These are phyloP conservation scores for Jackrogersella multiformis DNA, from an alignment of 495 filamentous ascomycete species.

Conservation along the genomic window DNA sequence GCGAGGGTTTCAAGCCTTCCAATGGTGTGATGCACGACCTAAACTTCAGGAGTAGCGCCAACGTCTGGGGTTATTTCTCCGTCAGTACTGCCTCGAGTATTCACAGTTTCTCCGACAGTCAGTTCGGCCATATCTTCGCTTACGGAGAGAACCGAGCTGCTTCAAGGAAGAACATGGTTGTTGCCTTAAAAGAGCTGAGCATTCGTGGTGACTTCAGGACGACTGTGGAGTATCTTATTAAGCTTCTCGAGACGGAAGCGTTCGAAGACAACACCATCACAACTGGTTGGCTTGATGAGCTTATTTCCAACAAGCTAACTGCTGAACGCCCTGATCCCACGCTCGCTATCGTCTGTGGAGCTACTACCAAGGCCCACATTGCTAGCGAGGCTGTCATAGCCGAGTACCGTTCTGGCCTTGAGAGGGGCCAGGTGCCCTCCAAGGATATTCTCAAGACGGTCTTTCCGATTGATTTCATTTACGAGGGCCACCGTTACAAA, in stretches of 20 bases:
- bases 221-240: conserved; percentile 98
- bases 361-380: conserved; percentile 92
- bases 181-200: conserved; percentile 97
- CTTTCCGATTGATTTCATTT: conserved; percentile 98
- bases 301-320: conserved; percentile 97
- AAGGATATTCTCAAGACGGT: conserved; percentile 98
- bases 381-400: conserved; percentile 86
- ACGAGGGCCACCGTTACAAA: conserved; percentile 94
- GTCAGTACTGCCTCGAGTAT: conserved; percentile 96
- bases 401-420: conserved; percentile 88
- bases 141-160: conserved; percentile 97
- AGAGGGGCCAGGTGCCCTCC: conserved; percentile 95
- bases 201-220: conserved; percentile 99
- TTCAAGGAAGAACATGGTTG: conserved; percentile 99
- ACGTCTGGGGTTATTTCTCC: conserved; percentile 99
- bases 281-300: conserved; percentile 97
- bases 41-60: conserved; percentile 98
- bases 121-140: conserved; percentile 99
- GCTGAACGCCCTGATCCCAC: conserved; percentile 94
- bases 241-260: conserved; percentile 96
- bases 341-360: conserved; percentile 91
- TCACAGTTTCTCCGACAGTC: conserved; percentile 98
- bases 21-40: conserved; percentile 98
- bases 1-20: conserved; percentile 99
- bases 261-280: conserved; percentile 99